Conservation (phyloP, 2,329 filamentous ascomycete species). For the Trichophyton verrucosum region DNA sequence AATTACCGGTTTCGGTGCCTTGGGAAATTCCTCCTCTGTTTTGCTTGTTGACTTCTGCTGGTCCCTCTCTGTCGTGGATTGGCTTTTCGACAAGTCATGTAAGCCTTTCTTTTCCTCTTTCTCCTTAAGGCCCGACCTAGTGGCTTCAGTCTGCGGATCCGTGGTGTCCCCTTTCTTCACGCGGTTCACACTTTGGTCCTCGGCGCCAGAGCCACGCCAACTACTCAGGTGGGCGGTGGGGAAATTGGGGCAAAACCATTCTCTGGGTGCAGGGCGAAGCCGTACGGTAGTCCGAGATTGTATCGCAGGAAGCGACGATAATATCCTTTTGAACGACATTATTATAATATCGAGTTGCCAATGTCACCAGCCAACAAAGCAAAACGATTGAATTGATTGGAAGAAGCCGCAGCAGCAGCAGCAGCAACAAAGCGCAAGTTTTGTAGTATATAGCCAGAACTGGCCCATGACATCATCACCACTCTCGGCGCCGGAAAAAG, state of each 20-base stretch:
- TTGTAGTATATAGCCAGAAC: neutral
- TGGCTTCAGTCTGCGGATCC: conserved; percentile 23
- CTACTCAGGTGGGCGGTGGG: conserved; percentile 6
- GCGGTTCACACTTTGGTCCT: conserved; percentile 25
- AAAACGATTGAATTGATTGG: neutral
- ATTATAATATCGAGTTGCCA: neutral
- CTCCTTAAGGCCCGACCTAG: conserved; percentile 23
- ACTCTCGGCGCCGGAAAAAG: neutral
- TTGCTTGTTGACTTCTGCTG: conserved; percentile 26
- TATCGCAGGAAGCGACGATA: neutral
- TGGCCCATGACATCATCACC: neutral
- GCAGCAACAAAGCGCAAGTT: neutral
- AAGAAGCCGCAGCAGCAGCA: no score
- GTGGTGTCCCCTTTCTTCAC: conserved; percentile 21
- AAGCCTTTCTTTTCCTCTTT: conserved; percentile 24
- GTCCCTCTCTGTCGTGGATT: conserved; percentile 31
- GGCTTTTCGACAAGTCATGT: conserved; percentile 28
- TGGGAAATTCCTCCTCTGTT: conserved; percentile 37
- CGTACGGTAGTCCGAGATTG: neutral
- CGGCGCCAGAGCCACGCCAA: conserved; percentile 24
- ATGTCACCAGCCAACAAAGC: neutral
- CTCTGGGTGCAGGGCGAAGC: neutral
- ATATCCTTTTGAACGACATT: neutral
- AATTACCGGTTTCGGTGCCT: conserved; percentile 40
- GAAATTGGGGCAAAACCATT: neutral